Conservation (phyloP, 106 monocot genomes). For the Phalaenopsis aphrodite region DNA sequence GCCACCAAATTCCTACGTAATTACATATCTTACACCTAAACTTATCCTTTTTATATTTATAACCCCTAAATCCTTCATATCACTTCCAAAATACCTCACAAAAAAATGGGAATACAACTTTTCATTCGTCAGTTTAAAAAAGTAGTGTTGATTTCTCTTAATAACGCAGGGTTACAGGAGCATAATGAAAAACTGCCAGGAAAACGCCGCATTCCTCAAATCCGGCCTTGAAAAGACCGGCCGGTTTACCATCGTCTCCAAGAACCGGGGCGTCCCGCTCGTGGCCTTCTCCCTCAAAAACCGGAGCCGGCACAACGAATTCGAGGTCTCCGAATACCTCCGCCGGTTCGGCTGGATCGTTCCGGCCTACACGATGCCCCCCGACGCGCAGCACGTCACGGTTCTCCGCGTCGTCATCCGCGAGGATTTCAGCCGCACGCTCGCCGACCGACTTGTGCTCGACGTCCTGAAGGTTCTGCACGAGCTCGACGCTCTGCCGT, state of each 20-base stretch:
- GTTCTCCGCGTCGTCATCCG: conserved; percentile 72
- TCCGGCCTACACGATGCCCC: conserved; percentile 87
- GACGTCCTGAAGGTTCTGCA: conserved; percentile 45
- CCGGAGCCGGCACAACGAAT: conserved; percentile 38
- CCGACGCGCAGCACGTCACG: conserved; percentile 53
- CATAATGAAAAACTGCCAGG: conserved; percentile 81
- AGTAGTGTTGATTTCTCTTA: no score
- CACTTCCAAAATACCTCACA: no score
- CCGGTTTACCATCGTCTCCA: conserved; percentile 57
- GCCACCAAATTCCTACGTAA: no score
- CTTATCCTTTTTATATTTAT: no score
- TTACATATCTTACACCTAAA: no score
- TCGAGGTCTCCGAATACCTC: conserved; percentile 52
- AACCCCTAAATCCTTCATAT: no score
- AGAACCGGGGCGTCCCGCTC: conserved; percentile 67
- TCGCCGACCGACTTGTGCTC: conserved; percentile 53
- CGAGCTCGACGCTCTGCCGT: conserved; percentile 32
- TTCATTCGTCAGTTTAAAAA: no score
- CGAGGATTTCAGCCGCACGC: conserved; percentile 74
- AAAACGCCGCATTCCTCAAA: conserved; percentile 40
- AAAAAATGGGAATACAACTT: no score
- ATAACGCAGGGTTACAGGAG: conserved; percentile 60
- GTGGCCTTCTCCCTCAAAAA: conserved; percentile 73
- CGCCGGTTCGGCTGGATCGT: conserved; percentile 76
- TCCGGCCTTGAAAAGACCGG: conserved; percentile 46